Evolutionary conservation across 2,329 filamentous ascomycete species (phyloP).

Genomic region (Mycogone perniciosa): DNA sequence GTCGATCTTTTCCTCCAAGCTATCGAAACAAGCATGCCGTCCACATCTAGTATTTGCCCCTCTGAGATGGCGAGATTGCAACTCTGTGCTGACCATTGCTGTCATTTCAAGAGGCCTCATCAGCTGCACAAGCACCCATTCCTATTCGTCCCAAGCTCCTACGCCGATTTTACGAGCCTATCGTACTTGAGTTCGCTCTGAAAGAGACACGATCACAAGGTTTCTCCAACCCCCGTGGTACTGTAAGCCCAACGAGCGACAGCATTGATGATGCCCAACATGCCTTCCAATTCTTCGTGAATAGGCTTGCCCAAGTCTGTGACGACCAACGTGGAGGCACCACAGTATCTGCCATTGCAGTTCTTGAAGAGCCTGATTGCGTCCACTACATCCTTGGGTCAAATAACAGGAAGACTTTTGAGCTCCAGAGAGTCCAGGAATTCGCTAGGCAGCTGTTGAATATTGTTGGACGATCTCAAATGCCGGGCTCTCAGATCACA

Average conservation of each 20-base stretch:
- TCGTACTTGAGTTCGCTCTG: conserved; percentile 22
- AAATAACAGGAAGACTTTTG: conserved; percentile 16
- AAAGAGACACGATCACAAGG: conserved; percentile 9
- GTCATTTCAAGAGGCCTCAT: not conserved
- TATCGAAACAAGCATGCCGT: not conserved
- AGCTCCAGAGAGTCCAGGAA: not conserved
- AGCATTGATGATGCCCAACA: conserved; percentile 16
- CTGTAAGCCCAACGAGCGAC: not conserved
- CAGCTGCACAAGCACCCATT: not conserved
- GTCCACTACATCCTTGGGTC: conserved; percentile 27
- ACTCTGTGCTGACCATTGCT: not conserved
- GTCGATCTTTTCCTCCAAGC: too few relatives aligned
- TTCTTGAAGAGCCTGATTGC: conserved; percentile 22
- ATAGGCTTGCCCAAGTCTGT: conserved; percentile 26
- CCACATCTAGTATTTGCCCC: not conserved
- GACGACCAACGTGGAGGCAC: conserved; percentile 22
- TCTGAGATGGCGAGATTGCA: not conserved
- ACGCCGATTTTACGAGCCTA: conserved; percentile 25
- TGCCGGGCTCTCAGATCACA: rapidly evolving
- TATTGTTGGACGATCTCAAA: conserved; percentile 6
- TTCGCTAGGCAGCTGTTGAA: conserved; percentile 15
- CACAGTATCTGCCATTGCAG: conserved; percentile 25
- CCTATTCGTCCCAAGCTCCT: conserved; percentile 15
- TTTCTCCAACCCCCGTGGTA: not conserved
- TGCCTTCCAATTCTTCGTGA: conserved; percentile 23